Evolutionary conservation across 2,329 filamentous ascomycete genomes (phyloP).

Genomic region (Stachybotrys chlorohalonatus): DNA sequence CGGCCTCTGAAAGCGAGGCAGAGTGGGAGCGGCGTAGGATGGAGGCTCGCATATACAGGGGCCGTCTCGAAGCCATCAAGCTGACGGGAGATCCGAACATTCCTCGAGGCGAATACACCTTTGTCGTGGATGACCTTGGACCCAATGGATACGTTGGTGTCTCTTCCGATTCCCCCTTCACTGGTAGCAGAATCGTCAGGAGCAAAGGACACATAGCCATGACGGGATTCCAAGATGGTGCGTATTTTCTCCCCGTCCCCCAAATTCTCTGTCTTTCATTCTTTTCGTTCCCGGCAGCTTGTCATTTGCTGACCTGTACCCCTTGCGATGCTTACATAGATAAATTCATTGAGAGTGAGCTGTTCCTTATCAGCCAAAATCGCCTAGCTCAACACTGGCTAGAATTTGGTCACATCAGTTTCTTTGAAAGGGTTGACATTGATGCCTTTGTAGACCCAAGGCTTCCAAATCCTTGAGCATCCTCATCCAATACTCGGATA

Average conservation of each 20-base stretch:
- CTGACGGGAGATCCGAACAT: constrained; percentile 88
- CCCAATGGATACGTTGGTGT: constrained; percentile 53
- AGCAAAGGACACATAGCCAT: constrained; percentile 72
- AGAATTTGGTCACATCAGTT: constrained; percentile 49
- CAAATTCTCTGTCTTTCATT: neutral
- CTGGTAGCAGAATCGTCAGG: constrained; percentile 63
- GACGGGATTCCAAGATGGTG: constrained; percentile 63
- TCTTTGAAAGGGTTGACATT: constrained; percentile 51
- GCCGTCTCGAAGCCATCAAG: constrained; percentile 75
- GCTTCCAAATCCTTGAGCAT: neutral
- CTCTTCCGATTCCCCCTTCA: constrained; percentile 59
- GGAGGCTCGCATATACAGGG: constrained; percentile 46
- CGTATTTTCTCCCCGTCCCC: constrained; percentile 19
- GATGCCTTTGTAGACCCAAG: constrained; percentile 33
- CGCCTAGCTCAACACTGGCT: constrained; percentile 78
- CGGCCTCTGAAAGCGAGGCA: constrained; percentile 31
- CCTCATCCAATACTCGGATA: neutral
- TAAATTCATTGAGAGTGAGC: constrained; percentile 62
- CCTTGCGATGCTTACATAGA: constrained; percentile 35
- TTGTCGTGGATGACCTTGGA: constrained; percentile 71
- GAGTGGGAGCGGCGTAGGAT: constrained; percentile 35
- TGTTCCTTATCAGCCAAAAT: constrained; percentile 72
- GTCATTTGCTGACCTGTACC: neutral
- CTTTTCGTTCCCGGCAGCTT: neutral
- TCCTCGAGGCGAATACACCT: constrained; percentile 76